phyloP scores from a whole-genome alignment of 2,329 filamentous ascomycete species.

The Torrubiella hemipterigena region DNA sequence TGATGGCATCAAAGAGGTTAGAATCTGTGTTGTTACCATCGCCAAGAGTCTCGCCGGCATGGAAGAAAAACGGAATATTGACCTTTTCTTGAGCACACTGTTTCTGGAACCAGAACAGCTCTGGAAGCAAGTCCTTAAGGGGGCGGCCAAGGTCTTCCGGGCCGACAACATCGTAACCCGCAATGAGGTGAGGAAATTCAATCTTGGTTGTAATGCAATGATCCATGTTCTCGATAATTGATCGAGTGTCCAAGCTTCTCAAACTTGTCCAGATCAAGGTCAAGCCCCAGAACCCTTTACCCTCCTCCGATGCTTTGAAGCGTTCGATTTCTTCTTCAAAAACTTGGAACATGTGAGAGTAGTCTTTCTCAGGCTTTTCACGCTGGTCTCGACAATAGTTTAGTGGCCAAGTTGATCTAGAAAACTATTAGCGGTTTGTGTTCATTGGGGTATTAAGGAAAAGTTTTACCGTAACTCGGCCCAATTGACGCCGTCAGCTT shows the following conservation, averaged over 20 bases:
- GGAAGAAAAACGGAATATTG: constrained; percentile 89
- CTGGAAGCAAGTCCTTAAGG: constrained; percentile 64
- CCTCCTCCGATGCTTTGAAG: constrained; percentile 62
- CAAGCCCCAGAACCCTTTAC: constrained; percentile 71
- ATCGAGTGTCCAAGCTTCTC: constrained; percentile 49
- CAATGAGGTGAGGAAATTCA: constrained; percentile 65
- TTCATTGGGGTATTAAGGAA: neutral
- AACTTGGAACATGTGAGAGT: constrained; percentile 56
- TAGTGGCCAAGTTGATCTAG: constrained; percentile 57
- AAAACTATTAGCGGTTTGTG: neutral
- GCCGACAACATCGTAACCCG: constrained; percentile 82
- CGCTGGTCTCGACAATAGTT: constrained; percentile 54
- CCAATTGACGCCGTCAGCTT: constrained; percentile 75
- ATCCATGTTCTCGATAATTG: constrained; percentile 72
- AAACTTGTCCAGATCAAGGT: constrained; percentile 77
- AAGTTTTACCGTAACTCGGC: constrained; percentile 54
- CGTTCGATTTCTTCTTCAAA: constrained; percentile 66
- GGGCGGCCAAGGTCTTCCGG: constrained; percentile 73
- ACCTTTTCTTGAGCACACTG: constrained; percentile 66
- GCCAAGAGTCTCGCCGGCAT: constrained; percentile 80
- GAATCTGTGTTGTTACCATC: constrained; percentile 59
- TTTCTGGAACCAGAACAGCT: constrained; percentile 90
- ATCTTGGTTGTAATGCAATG: constrained; percentile 74
- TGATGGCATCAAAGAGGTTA: constrained; percentile 81
- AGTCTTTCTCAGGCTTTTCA: constrained; percentile 56